A percentile compares a stretch with the other conserved stretches of the same genome.
Evolutionary conservation across 176 grass and related monocot genomes (phyloP).

Genomic region (Tillandsia leiboldiana): DNA sequence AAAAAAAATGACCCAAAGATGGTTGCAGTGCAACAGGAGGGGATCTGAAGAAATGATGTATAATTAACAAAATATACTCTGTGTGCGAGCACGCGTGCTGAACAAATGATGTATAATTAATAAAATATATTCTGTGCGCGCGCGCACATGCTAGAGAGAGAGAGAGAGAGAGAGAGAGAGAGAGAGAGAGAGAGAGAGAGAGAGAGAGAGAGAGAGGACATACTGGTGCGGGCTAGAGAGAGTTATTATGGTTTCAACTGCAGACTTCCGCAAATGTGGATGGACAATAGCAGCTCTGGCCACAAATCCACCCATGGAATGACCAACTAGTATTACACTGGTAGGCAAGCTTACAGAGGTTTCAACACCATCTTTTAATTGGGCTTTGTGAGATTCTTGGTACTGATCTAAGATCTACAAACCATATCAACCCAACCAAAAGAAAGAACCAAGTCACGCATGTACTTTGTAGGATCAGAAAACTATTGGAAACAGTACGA

Average conservation of each 20-base stretch:
- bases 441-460: too few species aligned
- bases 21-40: conserved; percentile 91
- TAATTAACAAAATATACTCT: conserved; percentile 10
- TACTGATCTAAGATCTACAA: conserved; percentile 92
- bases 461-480: too few species aligned
- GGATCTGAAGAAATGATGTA: conserved; percentile 44
- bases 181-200: neutral
- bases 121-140: neutral
- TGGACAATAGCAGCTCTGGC: conserved; percentile 88
- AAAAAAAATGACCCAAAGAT: conserved; percentile 86
- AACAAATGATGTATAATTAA: conserved; percentile 17
- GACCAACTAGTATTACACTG: conserved; percentile 86
- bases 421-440: conserved; percentile 9
- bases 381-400: conserved; percentile 55
- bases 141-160: neutral
- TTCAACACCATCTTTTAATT: conserved; percentile 50
- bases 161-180: neutral
- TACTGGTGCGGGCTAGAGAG: conserved; percentile 98
- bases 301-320: conserved; percentile 99
- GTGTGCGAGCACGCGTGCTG: conserved; percentile 7
- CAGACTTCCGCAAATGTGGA: conserved; percentile 52
- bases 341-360: conserved; percentile 45
- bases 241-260: conserved; percentile 84
- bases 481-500: too few species aligned
- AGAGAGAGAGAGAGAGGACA: conserved; percentile 19